Evolutionary conservation across 768 basidiomycete species (phyloP), one percentile per base, ranked within the genome.

Genomic region (Trametes cingulata): DNA sequence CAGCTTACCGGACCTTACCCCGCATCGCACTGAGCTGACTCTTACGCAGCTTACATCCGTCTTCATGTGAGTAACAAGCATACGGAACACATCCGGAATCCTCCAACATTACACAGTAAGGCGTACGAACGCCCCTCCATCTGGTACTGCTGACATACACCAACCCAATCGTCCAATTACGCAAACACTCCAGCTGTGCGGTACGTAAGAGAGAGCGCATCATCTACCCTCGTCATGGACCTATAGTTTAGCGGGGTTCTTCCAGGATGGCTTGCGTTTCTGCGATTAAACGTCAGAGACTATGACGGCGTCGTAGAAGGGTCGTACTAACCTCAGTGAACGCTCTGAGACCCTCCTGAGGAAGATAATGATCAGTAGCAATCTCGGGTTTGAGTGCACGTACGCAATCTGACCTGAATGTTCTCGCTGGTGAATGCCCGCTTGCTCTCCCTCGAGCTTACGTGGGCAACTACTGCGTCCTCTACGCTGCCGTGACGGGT

Each of bases 301-400:
- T 8, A n/a, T 13, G 8, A 27, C 42, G 25, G 45, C 47, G 42
- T 33, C 51, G 52, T 29, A 22, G 5, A 33, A 33, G 2, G 14
- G 15, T 17, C 7, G 39, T 41, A 68, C 80, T 65, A 61, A 88
- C 87, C 80, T 86, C 84, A 13, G 75, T 66, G 68, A 91, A 91
- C 4, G 90, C 90, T 63, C 76, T 75, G 37, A 91, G 71, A 2
- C 90, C 90, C 75, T 90, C 88, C 87, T 88, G 62, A 14, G 60
- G 3, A 13, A 25, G 1, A 29, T 12, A 25, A 22, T 27, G 9
- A 22, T 35, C 41, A 48, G 55, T n/a, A 24, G 13, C 27, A 19
- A 39, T 13, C 4, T 22, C 8, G 8, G 6, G 13, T 25, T n/a
- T 2, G 2, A 6, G 1, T 3, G 15, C 13, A 5, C 15, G 9